phyloP scores from a whole-genome alignment of 805 yeast genomes.

The Clavispora carvajalis region DNA sequence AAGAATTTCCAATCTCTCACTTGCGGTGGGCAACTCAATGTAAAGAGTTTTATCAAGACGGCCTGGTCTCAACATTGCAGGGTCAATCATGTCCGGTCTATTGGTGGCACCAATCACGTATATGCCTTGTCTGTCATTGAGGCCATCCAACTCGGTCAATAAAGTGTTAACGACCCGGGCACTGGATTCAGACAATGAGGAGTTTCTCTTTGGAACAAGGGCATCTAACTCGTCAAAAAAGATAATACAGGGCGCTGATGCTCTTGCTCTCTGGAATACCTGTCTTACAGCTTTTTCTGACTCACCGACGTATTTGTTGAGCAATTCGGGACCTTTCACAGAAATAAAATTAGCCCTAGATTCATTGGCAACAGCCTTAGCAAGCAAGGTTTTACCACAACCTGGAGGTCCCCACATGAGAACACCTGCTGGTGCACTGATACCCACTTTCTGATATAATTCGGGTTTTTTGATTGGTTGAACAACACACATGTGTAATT shows the following conservation, averaged over 20 bases:
- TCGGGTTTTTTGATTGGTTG: slow-evolving; percentile 95
- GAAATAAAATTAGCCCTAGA: slow-evolving; percentile 94
- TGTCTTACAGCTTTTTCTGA: slow-evolving; percentile 91
- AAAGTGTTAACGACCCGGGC: slow-evolving; percentile 92
- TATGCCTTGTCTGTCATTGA: slow-evolving; percentile 87
- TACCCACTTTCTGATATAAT: slow-evolving; percentile 82
- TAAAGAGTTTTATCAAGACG: slow-evolving; percentile 88
- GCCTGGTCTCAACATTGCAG: slow-evolving; percentile 97
- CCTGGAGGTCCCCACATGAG: slow-evolving; percentile 99
- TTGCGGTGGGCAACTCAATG: slow-evolving; percentile 78
- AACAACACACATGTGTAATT: slow-evolving; percentile 93
- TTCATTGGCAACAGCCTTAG: slow-evolving; percentile 97
- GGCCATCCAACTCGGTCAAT: slow-evolving; percentile 90
- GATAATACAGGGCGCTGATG: slow-evolving; percentile 89
- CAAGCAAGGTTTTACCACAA: slow-evolving; percentile 93
- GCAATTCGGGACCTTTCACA: slow-evolving; percentile 90
- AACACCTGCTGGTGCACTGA: slow-evolving; percentile 95
- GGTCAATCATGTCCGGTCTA: slow-evolving; percentile 96
- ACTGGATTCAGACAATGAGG: slow-evolving; percentile 81
- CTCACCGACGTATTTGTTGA: slow-evolving; percentile 95
- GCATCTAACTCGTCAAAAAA: slow-evolving; percentile 97
- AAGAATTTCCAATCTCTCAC: slow-evolving; percentile 78
- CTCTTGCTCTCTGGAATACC: slow-evolving; percentile 87
- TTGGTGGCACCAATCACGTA: slow-evolving; percentile 96
- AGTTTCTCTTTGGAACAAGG: slow-evolving; percentile 88